Percentiles rank a stretch among this genome's conserved stretches.
Conservation (phyloP, 495 filamentous ascomycete genomes). For the Saxophila tyrrhenica region DNA sequence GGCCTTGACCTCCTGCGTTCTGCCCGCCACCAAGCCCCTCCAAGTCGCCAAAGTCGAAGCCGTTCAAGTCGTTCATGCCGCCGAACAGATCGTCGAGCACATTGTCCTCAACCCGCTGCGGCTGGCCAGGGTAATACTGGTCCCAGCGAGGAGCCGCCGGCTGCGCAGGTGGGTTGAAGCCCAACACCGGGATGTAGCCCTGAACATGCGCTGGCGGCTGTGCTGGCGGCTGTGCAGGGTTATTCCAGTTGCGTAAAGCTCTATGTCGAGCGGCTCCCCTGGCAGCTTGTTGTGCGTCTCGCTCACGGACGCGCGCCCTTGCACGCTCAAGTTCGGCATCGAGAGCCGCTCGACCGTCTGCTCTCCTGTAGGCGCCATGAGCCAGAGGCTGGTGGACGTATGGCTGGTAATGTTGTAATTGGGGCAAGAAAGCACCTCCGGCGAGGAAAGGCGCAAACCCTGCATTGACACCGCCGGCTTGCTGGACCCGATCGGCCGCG, state of each 20-base stretch:
- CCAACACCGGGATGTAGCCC: background rate
- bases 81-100: background rate
- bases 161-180: background rate
- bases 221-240: too few species aligned
- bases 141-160: background rate
- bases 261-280: background rate
- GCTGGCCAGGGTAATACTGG: background rate
- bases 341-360: too few species aligned
- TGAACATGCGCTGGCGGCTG: background rate
- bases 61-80: background rate
- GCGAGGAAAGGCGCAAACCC: background rate
- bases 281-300: background rate
- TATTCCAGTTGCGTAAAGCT: too few species aligned
- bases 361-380: too few species aligned
- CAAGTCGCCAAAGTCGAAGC: background rate
- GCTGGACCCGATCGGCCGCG: constrained; percentile 1
- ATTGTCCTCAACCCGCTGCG: background rate
- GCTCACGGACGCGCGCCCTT: background rate
- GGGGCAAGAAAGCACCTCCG: too few species aligned
- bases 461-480: background rate
- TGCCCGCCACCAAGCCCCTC: too few species aligned
- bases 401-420: too few species aligned
- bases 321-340: background rate
- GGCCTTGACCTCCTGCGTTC: too few species aligned
- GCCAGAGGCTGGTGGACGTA: too few species aligned